Conservation (phyloP, 331 rosid species). For the Pyracantha coccinea region DNA sequence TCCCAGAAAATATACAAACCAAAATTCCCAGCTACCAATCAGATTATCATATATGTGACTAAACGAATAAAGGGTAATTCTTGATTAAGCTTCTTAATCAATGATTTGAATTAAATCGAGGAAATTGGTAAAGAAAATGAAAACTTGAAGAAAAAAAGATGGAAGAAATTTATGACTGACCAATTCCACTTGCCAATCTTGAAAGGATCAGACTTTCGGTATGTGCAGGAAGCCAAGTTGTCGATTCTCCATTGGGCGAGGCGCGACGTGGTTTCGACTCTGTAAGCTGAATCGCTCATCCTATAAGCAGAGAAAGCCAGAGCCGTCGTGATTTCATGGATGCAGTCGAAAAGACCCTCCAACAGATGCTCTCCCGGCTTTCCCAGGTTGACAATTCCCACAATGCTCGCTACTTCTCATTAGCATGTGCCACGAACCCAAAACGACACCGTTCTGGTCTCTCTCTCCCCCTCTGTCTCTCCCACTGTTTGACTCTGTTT, state of each 20-base stretch:
- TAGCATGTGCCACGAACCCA: slow-evolving; percentile 1
- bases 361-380: slow-evolving; percentile 72
- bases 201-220: slow-evolving; percentile 94
- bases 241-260: slow-evolving; percentile 99
- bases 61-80: neutral
- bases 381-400: slow-evolving; percentile 74
- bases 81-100: neutral
- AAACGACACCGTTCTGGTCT: neutral
- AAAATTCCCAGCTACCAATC: slow-evolving; percentile 6
- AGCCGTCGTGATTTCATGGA: slow-evolving; percentile 84
- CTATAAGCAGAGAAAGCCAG: slow-evolving; percentile 58
- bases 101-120: neutral
- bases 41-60: neutral
- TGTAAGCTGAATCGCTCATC: slow-evolving; percentile 86
- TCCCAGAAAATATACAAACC: neutral
- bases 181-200: slow-evolving; percentile 93
- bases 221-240: slow-evolving; percentile 73
- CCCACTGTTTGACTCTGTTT: neutral
- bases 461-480: slow-evolving; percentile 3
- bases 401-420: slow-evolving; percentile 44
- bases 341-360: slow-evolving; percentile 82
- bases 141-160: neutral
- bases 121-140: neutral
- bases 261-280: slow-evolving; percentile 79
- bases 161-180: slow-evolving; percentile 7